Evolutionary conservation across 2,329 filamentous ascomycete species (phyloP).

Genomic region (Aspergillus chevalieri): DNA sequence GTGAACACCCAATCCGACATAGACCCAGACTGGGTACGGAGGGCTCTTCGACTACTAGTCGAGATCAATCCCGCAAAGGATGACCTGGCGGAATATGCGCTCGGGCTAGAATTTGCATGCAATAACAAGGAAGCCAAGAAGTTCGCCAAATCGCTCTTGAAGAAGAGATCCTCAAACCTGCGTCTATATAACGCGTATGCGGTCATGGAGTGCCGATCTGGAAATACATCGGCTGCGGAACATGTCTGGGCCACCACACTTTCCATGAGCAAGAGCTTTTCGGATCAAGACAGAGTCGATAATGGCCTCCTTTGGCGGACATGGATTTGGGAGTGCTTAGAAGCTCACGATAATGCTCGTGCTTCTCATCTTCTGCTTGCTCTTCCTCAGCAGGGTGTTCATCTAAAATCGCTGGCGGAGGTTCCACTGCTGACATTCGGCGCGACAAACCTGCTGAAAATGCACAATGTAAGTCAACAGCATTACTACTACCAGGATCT

Average conservation of each 20-base stretch:
- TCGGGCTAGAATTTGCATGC: constrained; percentile 60
- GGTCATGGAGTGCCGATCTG: constrained; percentile 59
- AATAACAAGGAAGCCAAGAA: constrained; percentile 57
- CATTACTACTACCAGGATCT: constrained; percentile 1
- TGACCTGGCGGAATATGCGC: constrained; percentile 59
- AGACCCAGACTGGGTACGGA: constrained; percentile 45
- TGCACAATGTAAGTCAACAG: constrained; percentile 31
- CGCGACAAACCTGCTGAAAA: constrained; percentile 32
- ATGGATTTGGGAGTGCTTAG: constrained; percentile 64
- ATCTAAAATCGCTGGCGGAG: constrained; percentile 24
- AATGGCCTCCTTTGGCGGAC: constrained; percentile 50
- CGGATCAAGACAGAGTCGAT: constrained; percentile 29
- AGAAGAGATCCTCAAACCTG: constrained; percentile 57
- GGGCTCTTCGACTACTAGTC: constrained; percentile 54
- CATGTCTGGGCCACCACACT: constrained; percentile 64
- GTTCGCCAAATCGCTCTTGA: constrained; percentile 67
- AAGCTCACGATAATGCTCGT: constrained; percentile 28
- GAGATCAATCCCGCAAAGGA: constrained; percentile 39
- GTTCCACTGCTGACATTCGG: constrained; percentile 15
- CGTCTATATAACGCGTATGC: constrained; percentile 75
- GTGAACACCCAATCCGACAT: constrained; percentile 27
- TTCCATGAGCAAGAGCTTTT: constrained; percentile 46
- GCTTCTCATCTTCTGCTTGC: constrained; percentile 36
- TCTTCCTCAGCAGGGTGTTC: constrained; percentile 31
- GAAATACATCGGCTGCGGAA: constrained; percentile 52